Percentiles rank a stretch among this genome's conserved stretches.
These are phyloP conservation scores for Porphyrellus cyaneotinctus DNA, from an alignment of 768 basidiomycete genomes.

Conservation along the genomic window DNA sequence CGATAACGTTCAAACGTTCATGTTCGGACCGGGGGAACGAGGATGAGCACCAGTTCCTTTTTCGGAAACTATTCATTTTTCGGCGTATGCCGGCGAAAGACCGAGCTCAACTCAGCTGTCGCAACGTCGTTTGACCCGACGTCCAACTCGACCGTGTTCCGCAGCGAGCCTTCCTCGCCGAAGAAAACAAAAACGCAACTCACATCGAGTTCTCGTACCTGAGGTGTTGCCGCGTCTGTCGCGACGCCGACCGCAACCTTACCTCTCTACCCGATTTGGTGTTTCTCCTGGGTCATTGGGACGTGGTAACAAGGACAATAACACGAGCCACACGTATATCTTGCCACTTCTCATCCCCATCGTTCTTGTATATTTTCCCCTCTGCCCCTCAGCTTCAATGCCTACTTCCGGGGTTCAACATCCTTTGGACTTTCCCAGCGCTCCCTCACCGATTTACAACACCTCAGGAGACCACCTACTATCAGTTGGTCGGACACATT, in stretches of 20 bases:
- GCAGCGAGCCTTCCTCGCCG: neutral
- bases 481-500: constrained; percentile 16
- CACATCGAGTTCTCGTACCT: neutral
- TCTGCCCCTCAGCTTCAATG: constrained; percentile 9
- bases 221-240: neutral
- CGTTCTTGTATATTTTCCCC: neutral
- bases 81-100: constrained; percentile 20
- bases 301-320: constrained; percentile 17
- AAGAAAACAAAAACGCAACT: neutral
- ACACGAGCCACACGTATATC: neutral
- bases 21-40: neutral
- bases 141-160: constrained; percentile 4
- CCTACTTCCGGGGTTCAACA: constrained; percentile 21
- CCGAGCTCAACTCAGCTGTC: constrained; percentile 12
- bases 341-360: neutral
- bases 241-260: constrained; percentile 1
- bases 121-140: constrained; percentile 3
- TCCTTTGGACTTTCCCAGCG: constrained; percentile 16
- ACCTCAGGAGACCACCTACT: constrained; percentile 9
- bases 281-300: neutral
- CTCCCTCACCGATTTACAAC: constrained; percentile 7
- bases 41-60: neutral
- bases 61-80: constrained; percentile 10
- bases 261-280: constrained; percentile 21
- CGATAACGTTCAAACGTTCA: too few relatives aligned